Percentiles rank a stretch among this genome's conserved stretches.
These are phyloP conservation scores for Aspergillus novoparasiticus DNA, from an alignment of 2,329 filamentous ascomycete species.

Conservation along the genomic window DNA sequence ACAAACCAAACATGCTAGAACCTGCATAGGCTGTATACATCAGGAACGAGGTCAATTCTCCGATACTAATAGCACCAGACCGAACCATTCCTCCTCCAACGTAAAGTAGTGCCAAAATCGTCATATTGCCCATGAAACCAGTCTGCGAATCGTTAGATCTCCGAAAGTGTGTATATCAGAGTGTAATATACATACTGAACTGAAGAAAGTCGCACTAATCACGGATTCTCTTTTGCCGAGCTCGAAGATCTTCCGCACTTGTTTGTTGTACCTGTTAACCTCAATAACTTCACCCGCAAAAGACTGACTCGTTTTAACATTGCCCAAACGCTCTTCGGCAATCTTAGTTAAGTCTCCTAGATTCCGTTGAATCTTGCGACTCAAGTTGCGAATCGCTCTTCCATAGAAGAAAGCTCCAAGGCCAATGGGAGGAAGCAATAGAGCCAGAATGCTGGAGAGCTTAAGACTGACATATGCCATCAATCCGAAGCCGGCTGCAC, in stretches of 20 bases:
- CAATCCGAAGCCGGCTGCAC: constrained; percentile 81
- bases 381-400: constrained; percentile 82
- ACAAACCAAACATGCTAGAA: constrained; percentile 89
- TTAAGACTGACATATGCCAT: constrained; percentile 97
- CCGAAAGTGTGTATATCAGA: neutral
- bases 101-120: constrained; percentile 85
- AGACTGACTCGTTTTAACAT: constrained; percentile 93
- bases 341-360: constrained; percentile 93
- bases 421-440: constrained; percentile 90
- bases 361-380: constrained; percentile 90
- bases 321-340: constrained; percentile 94
- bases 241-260: constrained; percentile 88
- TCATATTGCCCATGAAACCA: constrained; percentile 94
- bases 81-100: constrained; percentile 90
- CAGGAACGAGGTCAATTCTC: constrained; percentile 92
- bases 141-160: constrained; percentile 57
- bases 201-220: constrained; percentile 89
- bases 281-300: constrained; percentile 94
- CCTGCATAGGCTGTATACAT: constrained; percentile 93
- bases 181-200: constrained; percentile 46
- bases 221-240: constrained; percentile 85
- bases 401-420: constrained; percentile 91
- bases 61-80: constrained; percentile 80
- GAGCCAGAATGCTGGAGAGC: constrained; percentile 79
- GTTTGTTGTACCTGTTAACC: constrained; percentile 85